phyloP scores from a whole-genome alignment of 106 monocot genomes.

The Platanthera zijinensis region DNA sequence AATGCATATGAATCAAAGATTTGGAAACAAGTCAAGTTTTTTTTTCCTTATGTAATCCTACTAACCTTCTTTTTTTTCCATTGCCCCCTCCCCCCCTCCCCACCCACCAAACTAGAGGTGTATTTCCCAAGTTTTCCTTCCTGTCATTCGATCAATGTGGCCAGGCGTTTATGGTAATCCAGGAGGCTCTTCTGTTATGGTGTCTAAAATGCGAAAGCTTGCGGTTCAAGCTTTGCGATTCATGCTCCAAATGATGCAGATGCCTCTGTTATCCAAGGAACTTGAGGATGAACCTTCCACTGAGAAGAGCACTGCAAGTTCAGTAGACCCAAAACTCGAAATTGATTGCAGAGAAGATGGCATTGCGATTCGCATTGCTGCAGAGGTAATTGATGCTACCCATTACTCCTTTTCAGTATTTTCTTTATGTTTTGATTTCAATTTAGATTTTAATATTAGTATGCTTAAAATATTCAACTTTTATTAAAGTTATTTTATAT shows the following conservation, averaged over 20 bases:
- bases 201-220: slow-evolving; percentile 68
- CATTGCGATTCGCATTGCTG: slow-evolving; percentile 80
- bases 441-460: too few species aligned
- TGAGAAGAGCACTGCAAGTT: slow-evolving; percentile 19
- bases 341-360: slow-evolving; percentile 67
- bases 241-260: slow-evolving; percentile 95
- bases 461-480: too few species aligned
- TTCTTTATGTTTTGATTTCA: too few species aligned
- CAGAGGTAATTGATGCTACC: slow-evolving; percentile 45
- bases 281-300: slow-evolving; percentile 18
- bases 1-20: background rate
- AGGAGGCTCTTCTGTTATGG: slow-evolving; percentile 27
- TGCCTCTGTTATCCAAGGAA: slow-evolving; percentile 40
- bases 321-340: slow-evolving; percentile 22
- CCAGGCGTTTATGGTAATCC: slow-evolving; percentile 79
- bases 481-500: too few species aligned
- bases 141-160: slow-evolving; percentile 83
- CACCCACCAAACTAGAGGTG: slow-evolving; percentile 30
- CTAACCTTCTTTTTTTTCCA: background rate
- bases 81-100: background rate
- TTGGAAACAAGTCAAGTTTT: background rate
- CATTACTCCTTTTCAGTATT: too few species aligned
- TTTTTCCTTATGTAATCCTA: background rate
- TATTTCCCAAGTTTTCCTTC: slow-evolving; percentile 68
- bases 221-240: slow-evolving; percentile 65